phyloP scores from a whole-genome alignment of 1,284 basidiomycete genomes.

The Cutaneotrichosporon curvatum region DNA sequence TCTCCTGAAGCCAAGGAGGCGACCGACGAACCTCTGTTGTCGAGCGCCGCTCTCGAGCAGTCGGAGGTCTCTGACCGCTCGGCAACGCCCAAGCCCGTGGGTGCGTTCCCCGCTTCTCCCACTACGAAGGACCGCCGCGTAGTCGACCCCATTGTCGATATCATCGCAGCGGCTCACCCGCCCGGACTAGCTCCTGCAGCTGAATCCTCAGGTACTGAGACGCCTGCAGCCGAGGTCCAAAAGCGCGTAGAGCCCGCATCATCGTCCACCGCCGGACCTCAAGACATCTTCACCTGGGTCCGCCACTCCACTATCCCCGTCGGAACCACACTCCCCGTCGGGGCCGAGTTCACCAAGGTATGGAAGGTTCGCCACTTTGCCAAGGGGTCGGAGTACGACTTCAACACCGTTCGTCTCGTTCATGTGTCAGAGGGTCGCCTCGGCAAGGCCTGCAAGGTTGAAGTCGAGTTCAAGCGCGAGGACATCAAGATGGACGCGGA shows the following conservation, averaged over 20 bases:
- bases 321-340: conserved; percentile 32
- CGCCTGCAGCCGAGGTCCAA: no score
- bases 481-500: conserved; percentile 34
- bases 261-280: neutral
- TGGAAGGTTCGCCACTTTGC: conserved; percentile 41
- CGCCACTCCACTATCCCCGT: conserved; percentile 37
- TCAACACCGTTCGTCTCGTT: conserved; percentile 28
- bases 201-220: no score
- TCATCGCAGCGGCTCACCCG: conserved; percentile 3
- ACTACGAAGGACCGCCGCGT: no score
- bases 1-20: no score
- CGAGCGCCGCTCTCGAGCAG: no score
- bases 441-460: conserved; percentile 18
- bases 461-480: conserved; percentile 13
- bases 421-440: conserved; percentile 19
- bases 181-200: no score
- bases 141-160: conserved; percentile 7
- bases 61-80: conserved; percentile 2
- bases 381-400: conserved; percentile 31
- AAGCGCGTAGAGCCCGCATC: neutral
- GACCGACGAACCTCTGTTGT: no score
- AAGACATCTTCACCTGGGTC: conserved; percentile 39
- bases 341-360: conserved; percentile 42
- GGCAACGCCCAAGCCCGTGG: conserved; percentile 6
- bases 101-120: conserved; percentile 7